Evolutionary conservation across 345 rosid species (phyloP).

Genomic region (Cardamine chenopodiifolia): DNA sequence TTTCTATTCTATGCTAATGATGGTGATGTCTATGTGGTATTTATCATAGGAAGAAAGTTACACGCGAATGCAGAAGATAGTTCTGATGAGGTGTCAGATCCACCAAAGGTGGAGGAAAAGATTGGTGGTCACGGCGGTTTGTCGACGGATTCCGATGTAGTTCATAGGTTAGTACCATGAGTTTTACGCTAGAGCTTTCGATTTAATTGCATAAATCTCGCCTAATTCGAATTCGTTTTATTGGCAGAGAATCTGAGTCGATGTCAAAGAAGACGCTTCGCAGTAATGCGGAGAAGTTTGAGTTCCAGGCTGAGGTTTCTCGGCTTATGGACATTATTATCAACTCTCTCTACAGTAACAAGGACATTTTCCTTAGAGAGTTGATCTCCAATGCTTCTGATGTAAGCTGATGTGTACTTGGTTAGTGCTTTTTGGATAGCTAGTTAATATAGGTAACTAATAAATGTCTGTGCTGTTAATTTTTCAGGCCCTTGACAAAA

Average conservation of each 20-base stretch:
- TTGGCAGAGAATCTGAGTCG: constrained; percentile 83
- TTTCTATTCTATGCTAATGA: constrained; percentile 9
- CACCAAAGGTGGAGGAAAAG: constrained; percentile 93
- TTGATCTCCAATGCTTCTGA: constrained; percentile 98
- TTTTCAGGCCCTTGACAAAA: constrained; percentile 89
- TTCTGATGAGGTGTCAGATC: constrained; percentile 60
- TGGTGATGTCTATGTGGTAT: constrained; percentile 39
- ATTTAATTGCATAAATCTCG: background rate
- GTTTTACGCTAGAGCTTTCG: background rate
- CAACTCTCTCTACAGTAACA: constrained; percentile 98
- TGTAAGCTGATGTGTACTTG: constrained; percentile 50
- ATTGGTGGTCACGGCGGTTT: constrained; percentile 88
- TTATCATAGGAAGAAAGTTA: constrained; percentile 61
- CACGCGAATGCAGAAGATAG: constrained; percentile 82
- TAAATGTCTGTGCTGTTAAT: constrained; percentile 13
- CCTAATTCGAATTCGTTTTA: constrained; percentile 16
- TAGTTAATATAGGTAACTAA: background rate
- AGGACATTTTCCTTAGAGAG: constrained; percentile 96
- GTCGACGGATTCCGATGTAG: constrained; percentile 97
- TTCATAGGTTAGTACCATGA: constrained; percentile 56
- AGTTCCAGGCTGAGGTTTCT: constrained; percentile 99
- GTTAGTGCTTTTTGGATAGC: background rate
- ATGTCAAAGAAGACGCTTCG: constrained; percentile 90
- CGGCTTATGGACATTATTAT: constrained; percentile 97
- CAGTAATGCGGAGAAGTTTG: constrained; percentile 81